phyloP scores from a whole-genome alignment of 495 filamentous ascomycete species.

The Lichina pygmaea region DNA sequence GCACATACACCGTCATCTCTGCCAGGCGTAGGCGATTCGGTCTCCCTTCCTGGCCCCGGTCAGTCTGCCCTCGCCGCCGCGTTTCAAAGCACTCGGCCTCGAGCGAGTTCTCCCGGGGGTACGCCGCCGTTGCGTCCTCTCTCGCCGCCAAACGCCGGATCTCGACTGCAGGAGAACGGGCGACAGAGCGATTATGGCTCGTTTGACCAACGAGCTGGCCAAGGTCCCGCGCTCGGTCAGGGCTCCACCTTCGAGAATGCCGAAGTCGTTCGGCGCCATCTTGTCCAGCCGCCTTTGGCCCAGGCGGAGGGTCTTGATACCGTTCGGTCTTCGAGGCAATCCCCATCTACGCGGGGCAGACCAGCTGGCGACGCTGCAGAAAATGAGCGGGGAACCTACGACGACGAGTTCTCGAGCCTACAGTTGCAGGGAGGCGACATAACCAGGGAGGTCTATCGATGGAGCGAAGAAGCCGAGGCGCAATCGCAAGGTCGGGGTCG shows the following conservation, averaged over 20 bases:
- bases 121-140: conserved; percentile 25
- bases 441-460: conserved; percentile 78
- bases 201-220: conserved; percentile 30
- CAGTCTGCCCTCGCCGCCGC: conserved; percentile 54
- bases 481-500: conserved; percentile 23
- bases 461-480: conserved; percentile 58
- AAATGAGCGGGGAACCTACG: conserved; percentile 23
- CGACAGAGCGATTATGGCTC: conserved; percentile 51
- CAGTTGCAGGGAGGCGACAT: conserved; percentile 82
- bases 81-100: conserved; percentile 29
- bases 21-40: conserved; percentile 20
- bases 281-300: conserved; percentile 29
- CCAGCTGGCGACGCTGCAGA: conserved; percentile 14
- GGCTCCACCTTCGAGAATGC: conserved; percentile 32
- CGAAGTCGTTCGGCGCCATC: conserved; percentile 54
- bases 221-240: conserved; percentile 11
- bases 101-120: conserved; percentile 6
- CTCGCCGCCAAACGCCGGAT: conserved; percentile 22
- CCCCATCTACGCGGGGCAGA: neutral
- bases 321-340: neutral
- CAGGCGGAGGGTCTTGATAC: neutral
- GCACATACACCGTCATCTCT: conserved; percentile 20
- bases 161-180: conserved; percentile 19
- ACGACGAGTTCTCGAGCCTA: conserved; percentile 79
- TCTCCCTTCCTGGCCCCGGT: conserved; percentile 33